Evolutionary conservation across 768 basidiomycete species (phyloP).

Genomic region (Clathrus columnatus): DNA sequence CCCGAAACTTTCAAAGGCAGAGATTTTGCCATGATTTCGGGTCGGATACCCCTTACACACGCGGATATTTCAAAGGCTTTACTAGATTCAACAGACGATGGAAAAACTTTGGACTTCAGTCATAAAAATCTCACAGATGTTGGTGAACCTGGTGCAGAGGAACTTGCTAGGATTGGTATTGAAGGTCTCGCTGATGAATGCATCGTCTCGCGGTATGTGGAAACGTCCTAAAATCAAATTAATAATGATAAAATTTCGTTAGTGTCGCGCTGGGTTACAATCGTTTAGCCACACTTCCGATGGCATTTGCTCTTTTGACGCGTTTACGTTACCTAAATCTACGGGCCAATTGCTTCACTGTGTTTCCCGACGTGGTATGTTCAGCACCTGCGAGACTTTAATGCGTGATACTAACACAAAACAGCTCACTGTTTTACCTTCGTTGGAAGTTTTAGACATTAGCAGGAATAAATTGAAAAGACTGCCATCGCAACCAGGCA

Average conservation of each 20-base stretch:
- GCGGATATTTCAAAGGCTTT: constrained; percentile 60
- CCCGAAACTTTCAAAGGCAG: not conserved
- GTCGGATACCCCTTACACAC: constrained; percentile 37
- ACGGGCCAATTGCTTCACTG: constrained; percentile 71
- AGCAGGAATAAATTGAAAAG: constrained; percentile 84
- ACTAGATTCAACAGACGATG: constrained; percentile 59
- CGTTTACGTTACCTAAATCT: constrained; percentile 80
- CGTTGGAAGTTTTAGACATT: constrained; percentile 89
- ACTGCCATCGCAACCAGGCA: constrained; percentile 73
- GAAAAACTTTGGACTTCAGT: constrained; percentile 77
- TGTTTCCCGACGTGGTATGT: constrained; percentile 83
- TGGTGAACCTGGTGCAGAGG: constrained; percentile 62
- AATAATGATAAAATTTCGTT: constrained; percentile 1
- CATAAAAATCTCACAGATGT: constrained; percentile 73
- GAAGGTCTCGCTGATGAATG: constrained; percentile 39
- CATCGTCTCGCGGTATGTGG: constrained; percentile 50
- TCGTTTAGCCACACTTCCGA: constrained; percentile 66
- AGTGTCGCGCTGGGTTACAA: constrained; percentile 89
- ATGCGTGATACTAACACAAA: constrained; percentile 6
- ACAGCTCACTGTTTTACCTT: constrained; percentile 70
- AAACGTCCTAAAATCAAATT: constrained; percentile 13
- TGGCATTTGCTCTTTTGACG: constrained; percentile 61
- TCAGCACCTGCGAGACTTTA: constrained; percentile 6
- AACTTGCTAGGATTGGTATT: constrained; percentile 56
- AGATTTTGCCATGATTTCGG: not conserved